These are phyloP conservation scores for Trichoderma semiorbis DNA, from an alignment of 2,329 filamentous ascomycete genomes.

Conservation along the genomic window DNA sequence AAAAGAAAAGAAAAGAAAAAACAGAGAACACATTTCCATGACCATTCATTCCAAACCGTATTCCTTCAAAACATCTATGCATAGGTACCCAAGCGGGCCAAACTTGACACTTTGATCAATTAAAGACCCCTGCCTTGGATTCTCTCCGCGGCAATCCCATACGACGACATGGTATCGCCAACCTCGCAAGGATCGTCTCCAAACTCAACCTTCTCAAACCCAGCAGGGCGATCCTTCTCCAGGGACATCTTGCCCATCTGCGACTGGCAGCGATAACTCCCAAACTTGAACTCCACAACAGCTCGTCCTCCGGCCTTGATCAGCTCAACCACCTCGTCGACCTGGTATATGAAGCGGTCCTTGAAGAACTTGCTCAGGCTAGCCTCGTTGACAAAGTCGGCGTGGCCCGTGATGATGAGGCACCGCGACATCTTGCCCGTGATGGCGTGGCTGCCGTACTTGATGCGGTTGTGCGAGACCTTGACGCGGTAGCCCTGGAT, in stretches of 20 bases:
- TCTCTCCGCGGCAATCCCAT: conserved; percentile 32
- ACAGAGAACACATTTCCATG: not conserved
- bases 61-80: not conserved
- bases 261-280: conserved; percentile 53
- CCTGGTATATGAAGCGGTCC: conserved; percentile 43
- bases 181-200: conserved; percentile 38
- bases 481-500: conserved; percentile 37
- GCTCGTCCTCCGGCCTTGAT: conserved; percentile 26
- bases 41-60: not conserved
- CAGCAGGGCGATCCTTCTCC: conserved; percentile 33
- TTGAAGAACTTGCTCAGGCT: conserved; percentile 41
- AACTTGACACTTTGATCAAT: not conserved
- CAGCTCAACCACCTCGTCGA: conserved; percentile 41
- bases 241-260: conserved; percentile 45
- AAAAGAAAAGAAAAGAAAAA: not conserved
- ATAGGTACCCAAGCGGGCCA: not conserved
- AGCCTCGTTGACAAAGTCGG: conserved; percentile 40
- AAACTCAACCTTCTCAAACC: conserved; percentile 38
- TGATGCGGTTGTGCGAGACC: conserved; percentile 49
- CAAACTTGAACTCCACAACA: conserved; percentile 51
- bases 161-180: conserved; percentile 31
- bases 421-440: conserved; percentile 42
- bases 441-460: conserved; percentile 29
- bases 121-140: conserved; percentile 34
- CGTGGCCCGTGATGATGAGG: conserved; percentile 47